Evolutionary conservation across 1,139 yeast species (phyloP), one percentile per base, ranked within the genome.

Genomic region (Schizosaccharomyces versatilis): DNA sequence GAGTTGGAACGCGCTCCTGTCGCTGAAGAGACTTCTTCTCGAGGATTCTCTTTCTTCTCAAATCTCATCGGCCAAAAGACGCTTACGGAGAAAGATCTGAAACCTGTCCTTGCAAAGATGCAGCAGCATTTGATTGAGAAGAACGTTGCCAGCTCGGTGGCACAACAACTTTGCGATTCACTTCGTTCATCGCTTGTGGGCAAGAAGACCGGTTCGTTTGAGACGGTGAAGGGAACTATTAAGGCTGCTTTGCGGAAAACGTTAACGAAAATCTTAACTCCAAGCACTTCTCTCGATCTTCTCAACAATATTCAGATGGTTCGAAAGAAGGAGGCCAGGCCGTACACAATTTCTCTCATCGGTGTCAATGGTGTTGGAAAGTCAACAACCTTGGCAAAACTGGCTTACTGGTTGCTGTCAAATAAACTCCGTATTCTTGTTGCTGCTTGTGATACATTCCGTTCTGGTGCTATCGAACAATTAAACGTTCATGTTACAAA

Each of bases 341-440:
- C 98, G 1, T 90, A 85, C 62, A 96, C 90, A 14, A 85, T 90
- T 57, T 86, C 97, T 0, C 93, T 90, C 17, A 98, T 90, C 39
- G 98, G 98, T 40, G 98, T 90, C 36, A 90, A 90, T 66, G 98
- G 98, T 51, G 98, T 90, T 41, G 98, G 98, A 36, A 90, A 93
- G 67, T 88, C 96, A 0, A 93, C 98, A 2, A 93, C 86, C 64
- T 72, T 90, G 59, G 94, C 97, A 44, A 90, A 88, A 68, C 71
- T 90, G 56, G 98, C 95, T 1, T 93, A 84, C 65, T 90, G 98
- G 98, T 73, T 90, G 55, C 69, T 90, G 57, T 96, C 88, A 65
- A 90, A 90, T 67, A 80, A 88, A 65, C 75, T 84, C 65, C 80
- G 78, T 62, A 95, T 90, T 1, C 73, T 90, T 56, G 83, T 90